Base-by-base conservation (phyloP, 257 asterid genomes). In the Solanum bukasovii region DNA sequence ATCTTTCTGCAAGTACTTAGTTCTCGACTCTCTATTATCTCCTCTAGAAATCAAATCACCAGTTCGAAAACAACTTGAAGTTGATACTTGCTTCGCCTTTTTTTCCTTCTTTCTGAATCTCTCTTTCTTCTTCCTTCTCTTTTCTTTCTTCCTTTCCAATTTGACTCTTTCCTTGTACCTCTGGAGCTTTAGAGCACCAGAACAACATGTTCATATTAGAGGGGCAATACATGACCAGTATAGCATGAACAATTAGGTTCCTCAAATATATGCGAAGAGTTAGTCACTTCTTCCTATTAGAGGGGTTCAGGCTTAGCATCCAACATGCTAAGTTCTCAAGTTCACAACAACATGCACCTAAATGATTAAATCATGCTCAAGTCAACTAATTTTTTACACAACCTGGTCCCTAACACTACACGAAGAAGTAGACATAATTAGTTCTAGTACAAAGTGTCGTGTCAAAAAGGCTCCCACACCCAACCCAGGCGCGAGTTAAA, bases 131-230 rank as follows among this genome's bases (percentile, higher is more conserved):
- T 85, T 88, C 88, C 86, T 90, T 67, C 72, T 94, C 93, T 87
- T 92, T 14, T 92, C 93, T 68, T 91, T 90, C 90, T 90, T 92
- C 91, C 85, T 90, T 73, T 86, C 94, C 84, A 92, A 92, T 90
- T 90, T 91, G 37, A 92, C 87, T 85, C 89, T 91, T 87, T 88
- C 93, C 95, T 67, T 91, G 79, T 93, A 95, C 74, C 87, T 95
- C 90, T 93, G 98, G 96, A 93, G 91, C 99, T 96, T 95, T 96
- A 93, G 87, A 91, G 95, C 93, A 96, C 97, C 98, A 93, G 88
- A 89, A 89, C 89, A 92, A 93, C 90, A 93, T 63, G 13, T 94
- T 95, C 90, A 93, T 93, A 90, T 87, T 88, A 72, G 83, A 68
- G 84, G 87, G 77, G 0, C 92, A 87, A 89, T 23, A 88, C 61